Base-by-base conservation (phyloP, 495 filamentous ascomycete species). In the Penicillium mononematosum region DNA sequence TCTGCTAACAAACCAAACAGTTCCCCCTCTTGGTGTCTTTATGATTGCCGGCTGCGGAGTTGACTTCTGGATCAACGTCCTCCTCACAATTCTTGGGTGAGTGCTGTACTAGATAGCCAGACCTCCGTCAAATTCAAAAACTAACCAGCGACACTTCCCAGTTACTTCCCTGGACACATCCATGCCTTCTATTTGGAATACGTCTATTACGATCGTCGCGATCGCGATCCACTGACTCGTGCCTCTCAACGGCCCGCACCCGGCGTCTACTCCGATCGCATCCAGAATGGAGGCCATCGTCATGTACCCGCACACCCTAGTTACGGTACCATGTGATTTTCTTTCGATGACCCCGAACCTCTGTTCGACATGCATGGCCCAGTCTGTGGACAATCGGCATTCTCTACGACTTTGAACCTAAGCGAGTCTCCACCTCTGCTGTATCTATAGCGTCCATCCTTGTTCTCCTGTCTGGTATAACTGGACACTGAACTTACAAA, bases 101-200 rank as follows among this genome's bases (percentile, higher is more conserved):
- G 80, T 70, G 25, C 20, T 49, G n/a, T 20, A 39, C 27, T 39
- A 11, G 20, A 27, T 17, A 34, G 16, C 7, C 29, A 6, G 6
- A 41, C n/a, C 6, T 36, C 22, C 20, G 4, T 25, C 29, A 48
- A 12, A 47, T 24, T 48, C 17, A 9, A 22, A 43, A 51, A 14
- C 43, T 62, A 56, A 65, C 43, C 3, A 38, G 12, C 27, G 17
- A n/a, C 16, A 9, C 19, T 11, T 36, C 31, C 49, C 54, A 90
- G 88, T 3, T 88, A 86, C 62, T 69, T 94, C 53, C 91, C 90
- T 1, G 89, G 89, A 7, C 86, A 93, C 60, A 82, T 96, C 25
- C 93, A 96, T 67, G 93, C 90, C 7, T 96, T 95, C 75, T 98
- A 97, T 66, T 62, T 96, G 54, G 85, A 92, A 72, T 96, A 90